These are phyloP conservation scores for Corylus americana DNA, from an alignment of 306 rosid genomes.

Conservation along the genomic window DNA sequence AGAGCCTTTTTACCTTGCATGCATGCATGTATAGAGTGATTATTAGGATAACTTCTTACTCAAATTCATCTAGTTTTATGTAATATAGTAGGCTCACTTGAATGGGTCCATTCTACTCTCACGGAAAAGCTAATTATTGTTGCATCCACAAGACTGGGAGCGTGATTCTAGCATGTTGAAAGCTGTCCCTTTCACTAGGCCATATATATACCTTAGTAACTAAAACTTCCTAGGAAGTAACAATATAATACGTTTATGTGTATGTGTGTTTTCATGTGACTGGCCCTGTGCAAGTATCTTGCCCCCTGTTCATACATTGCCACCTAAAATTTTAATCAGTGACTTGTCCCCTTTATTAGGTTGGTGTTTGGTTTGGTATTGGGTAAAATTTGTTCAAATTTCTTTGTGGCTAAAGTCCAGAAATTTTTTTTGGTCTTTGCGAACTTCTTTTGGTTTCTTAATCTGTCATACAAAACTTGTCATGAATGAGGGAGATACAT, in stretches of 20 bases:
- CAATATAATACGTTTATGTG: neutral
- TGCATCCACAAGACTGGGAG: neutral
- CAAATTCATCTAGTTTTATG: neutral
- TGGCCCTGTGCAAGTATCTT: neutral
- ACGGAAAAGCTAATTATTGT: neutral
- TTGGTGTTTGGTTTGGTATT: neutral
- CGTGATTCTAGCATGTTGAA: neutral
- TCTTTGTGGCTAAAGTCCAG: neutral
- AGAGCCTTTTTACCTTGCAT: neutral
- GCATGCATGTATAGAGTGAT: neutral
- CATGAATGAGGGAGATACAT: neutral
- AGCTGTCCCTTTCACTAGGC: neutral
- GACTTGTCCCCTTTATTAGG: neutral
- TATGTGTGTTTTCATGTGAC: neutral
- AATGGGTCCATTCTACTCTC: neutral
- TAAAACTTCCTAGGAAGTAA: neutral
- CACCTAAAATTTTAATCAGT: neutral
- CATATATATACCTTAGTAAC: neutral
- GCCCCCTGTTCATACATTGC: neutral
- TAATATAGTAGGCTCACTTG: neutral
- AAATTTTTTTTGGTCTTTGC: neutral
- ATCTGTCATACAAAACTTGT: neutral
- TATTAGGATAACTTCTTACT: neutral
- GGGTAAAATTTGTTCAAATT: neutral
- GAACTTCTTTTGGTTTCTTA: neutral